Percentiles rank a stretch among this genome's conserved stretches.
Conservation (phyloP, 306 rosid genomes). For the Acmispon strigosus region DNA sequence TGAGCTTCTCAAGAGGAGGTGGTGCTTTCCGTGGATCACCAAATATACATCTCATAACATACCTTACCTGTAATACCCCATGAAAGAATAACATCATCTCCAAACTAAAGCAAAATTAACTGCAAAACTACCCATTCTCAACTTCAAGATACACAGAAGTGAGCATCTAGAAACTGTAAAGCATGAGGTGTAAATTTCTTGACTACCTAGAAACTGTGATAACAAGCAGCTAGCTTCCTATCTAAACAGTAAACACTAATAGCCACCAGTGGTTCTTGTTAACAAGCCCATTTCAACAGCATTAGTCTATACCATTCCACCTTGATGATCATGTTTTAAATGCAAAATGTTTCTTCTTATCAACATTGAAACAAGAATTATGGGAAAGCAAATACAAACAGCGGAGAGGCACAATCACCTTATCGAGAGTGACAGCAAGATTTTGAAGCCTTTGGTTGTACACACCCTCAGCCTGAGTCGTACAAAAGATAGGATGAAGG, state of each 20-base stretch:
- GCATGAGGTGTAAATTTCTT: not conserved
- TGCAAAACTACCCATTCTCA: not conserved
- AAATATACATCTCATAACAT: slow-evolving; percentile 86
- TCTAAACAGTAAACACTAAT: not conserved
- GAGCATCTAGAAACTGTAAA: not conserved
- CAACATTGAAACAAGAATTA: not conserved
- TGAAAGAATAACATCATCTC: slow-evolving; percentile 16
- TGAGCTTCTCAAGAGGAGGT: slow-evolving; percentile 90
- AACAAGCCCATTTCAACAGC: not conserved
- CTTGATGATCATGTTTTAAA: not conserved
- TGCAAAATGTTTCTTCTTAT: not conserved
- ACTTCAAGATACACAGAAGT: not conserved
- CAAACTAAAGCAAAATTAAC: slow-evolving; percentile 13
- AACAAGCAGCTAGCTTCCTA: not conserved
- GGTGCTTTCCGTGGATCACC: slow-evolving; percentile 90
- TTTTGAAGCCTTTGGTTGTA: slow-evolving; percentile 99
- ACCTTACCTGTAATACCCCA: slow-evolving; percentile 66
- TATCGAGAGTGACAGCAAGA: slow-evolving; percentile 96
- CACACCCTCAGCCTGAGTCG: slow-evolving; percentile 92
- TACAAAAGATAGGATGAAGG: not conserved
- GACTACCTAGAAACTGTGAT: not conserved
- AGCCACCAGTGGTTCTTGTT: not conserved
- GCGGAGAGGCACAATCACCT: slow-evolving; percentile 44
- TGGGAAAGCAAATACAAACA: not conserved
- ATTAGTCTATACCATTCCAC: not conserved